Conservation (phyloP, 495 filamentous ascomycete genomes). For the Aspergillus baeticus region DNA sequence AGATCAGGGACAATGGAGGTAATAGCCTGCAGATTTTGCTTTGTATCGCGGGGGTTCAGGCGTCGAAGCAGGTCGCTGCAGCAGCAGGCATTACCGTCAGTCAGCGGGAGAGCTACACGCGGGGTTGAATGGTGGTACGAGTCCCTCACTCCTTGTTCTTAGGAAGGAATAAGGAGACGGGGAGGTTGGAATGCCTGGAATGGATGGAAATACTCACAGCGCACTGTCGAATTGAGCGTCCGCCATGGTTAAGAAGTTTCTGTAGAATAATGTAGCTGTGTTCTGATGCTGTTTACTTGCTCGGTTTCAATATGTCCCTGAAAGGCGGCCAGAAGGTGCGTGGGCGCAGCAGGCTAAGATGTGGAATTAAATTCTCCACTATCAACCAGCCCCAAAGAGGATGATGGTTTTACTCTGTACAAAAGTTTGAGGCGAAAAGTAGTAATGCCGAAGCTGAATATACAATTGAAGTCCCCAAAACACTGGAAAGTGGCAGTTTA, state of each 20-base stretch:
- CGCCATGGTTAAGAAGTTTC: conserved; percentile 40
- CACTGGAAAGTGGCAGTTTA: background rate
- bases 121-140: conserved; percentile 19
- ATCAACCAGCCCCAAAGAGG: background rate
- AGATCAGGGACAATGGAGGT: conserved; percentile 85
- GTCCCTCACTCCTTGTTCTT: conserved; percentile 1
- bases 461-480: background rate
- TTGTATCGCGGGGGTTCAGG: conserved; percentile 88
- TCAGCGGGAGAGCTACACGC: conserved; percentile 33
- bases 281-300: conserved; percentile 25
- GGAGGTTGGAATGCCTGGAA: background rate
- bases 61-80: conserved; percentile 94
- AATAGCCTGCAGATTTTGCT: conserved; percentile 78
- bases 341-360: conserved; percentile 14
- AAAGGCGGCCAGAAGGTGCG: conserved; percentile 40
- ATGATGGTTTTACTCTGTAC: background rate
- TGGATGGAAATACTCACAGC: conserved; percentile 46
- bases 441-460: background rate
- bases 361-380: conserved; percentile 24
- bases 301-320: conserved; percentile 12
- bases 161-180: background rate
- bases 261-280: conserved; percentile 8
- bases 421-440: no score
- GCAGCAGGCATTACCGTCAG: conserved; percentile 24
- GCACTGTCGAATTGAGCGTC: conserved; percentile 62